phyloP scores from a whole-genome alignment of 179 eudicot species.

The Beta corolliflora region DNA sequence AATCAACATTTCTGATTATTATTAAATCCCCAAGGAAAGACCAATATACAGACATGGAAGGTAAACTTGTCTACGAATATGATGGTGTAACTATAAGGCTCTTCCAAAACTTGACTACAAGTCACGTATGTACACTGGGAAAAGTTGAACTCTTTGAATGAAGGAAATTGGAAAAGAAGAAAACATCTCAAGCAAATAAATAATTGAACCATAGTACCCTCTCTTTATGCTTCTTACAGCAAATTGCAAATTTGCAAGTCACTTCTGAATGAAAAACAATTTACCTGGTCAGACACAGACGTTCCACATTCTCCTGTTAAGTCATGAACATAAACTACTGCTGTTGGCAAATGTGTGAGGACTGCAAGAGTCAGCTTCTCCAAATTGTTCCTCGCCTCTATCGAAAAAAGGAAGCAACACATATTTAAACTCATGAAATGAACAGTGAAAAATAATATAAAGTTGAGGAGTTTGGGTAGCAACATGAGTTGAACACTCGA shows the following conservation, averaged over 20 bases:
- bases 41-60: neutral
- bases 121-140: neutral
- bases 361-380: constrained; percentile 98
- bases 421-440: neutral
- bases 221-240: neutral
- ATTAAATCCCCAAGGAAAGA: neutral
- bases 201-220: neutral
- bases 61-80: neutral
- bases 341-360: constrained; percentile 93
- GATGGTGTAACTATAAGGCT: neutral
- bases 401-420: too few relatives aligned
- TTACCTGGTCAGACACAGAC: constrained; percentile 89
- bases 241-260: neutral
- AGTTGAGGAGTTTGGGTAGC: neutral
- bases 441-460: neutral
- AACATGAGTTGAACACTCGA: neutral
- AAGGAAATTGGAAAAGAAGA: neutral
- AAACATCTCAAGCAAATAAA: neutral
- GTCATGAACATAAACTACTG: constrained; percentile 94
- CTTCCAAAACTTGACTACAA: neutral
- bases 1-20: too few relatives aligned
- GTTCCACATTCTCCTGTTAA: constrained; percentile 97
- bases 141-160: neutral
- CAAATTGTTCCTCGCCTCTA: constrained; percentile 91
- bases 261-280: neutral